Base-by-base conservation (phyloP, 1,284 basidiomycete species). In the Trichosporon sp. region DNA sequence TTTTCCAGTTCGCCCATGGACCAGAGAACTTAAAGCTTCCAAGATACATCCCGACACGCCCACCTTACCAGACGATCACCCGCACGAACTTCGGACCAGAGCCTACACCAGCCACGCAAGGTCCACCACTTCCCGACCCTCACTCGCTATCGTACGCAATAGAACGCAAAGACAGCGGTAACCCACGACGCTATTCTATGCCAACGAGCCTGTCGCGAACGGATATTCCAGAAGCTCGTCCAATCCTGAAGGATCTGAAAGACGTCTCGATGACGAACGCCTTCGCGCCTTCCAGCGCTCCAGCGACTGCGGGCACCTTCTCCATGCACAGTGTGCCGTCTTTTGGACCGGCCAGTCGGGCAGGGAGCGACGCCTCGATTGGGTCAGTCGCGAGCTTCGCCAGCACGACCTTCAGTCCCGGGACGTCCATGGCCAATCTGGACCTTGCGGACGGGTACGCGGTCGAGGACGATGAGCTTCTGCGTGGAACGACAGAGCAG, bases 401-500 rank as follows among this genome's bases (percentile, higher is more conserved):
- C 3, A 60, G 32, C 59, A 60, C 40, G 40, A 44, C 13, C 33
- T 27, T n/a, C 58, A 29, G 34, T 2, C 27, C 27, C n/a, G 31
- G 49, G 25, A 37, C 58, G 21, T 54, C 58, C 36, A 59, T 58
- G 10, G 57, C 62, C 7, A 29, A 58, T 13, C n/a, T 34, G 2
- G 16, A 16, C 16, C 14, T 63, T 9, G 23, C 21, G 60, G 49
- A 31, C 16, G 60, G 56, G 9, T 59, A 60, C 16, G 10, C 32
- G 11, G 58, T 49, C 13, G 54, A 60, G 3, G 16, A 37, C 2
- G 70, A 74, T 33, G 61, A 69, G 0, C 68, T 72, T 16, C 61
- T 70, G 0, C 61, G 71, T 16, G 62, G 56, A 23, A 66, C 71
- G 19, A 63, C 64, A 2, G 66, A 69, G 19, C 67, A 68, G 19